Conservation (phyloP, 441 rosid genomes). For the Adansonia rubrostipa region DNA sequence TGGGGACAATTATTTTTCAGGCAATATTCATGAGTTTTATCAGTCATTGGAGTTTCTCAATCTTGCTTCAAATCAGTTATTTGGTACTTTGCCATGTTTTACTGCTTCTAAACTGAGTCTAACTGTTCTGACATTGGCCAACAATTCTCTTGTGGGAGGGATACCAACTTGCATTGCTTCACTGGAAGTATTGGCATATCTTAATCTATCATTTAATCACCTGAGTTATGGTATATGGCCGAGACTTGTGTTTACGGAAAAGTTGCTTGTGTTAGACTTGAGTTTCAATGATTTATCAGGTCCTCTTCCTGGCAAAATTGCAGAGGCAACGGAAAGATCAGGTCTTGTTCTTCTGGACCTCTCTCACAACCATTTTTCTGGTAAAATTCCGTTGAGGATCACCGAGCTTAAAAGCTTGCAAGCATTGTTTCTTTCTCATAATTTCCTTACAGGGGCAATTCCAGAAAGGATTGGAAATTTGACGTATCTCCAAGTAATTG, state of each 20-base stretch:
- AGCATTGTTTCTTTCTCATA: conserved; percentile 82
- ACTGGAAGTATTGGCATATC: conserved; percentile 48
- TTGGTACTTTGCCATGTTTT: conserved; percentile 87
- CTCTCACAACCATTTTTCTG: conserved; percentile 74
- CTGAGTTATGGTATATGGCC: conserved; percentile 71
- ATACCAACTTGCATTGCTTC: conserved; percentile 86
- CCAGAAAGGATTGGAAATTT: conserved; percentile 83
- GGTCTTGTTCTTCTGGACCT: conserved; percentile 82
- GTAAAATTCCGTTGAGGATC: conserved; percentile 67
- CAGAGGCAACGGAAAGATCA: conserved; percentile 65
- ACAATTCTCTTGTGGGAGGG: conserved; percentile 77
- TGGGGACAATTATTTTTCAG: conserved; percentile 60
- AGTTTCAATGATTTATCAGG: conserved; percentile 78
- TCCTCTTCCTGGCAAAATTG: conserved; percentile 64
- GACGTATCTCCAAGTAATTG: conserved; percentile 84
- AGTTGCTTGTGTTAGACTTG: conserved; percentile 79
- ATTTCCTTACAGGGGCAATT: conserved; percentile 73
- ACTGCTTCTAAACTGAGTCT: conserved; percentile 60
- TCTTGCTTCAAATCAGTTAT: conserved; percentile 67
- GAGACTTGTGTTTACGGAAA: conserved; percentile 65
- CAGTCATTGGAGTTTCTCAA: conserved; percentile 66
- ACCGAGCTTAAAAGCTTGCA: conserved; percentile 84
- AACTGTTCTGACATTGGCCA: conserved; percentile 57
- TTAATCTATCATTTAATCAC: conserved; percentile 71
- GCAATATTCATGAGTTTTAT: conserved; percentile 60